Evolutionary conservation across 2,329 filamentous ascomycete species (phyloP).

Genomic region (Tolypocladium cylindrosporum): DNA sequence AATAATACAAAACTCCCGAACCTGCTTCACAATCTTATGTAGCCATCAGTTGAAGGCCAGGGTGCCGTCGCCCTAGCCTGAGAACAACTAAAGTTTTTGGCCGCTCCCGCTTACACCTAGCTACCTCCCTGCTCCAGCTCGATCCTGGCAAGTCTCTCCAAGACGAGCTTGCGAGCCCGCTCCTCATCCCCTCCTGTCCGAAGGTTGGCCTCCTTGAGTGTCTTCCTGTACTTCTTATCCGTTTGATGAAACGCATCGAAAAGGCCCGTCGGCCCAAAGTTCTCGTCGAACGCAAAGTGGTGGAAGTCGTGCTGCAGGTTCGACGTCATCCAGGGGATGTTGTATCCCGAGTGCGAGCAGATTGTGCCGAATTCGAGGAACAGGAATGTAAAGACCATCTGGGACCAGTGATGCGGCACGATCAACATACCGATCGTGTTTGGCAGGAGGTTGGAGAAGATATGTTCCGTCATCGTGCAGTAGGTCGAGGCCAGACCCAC

Average conservation of each 20-base stretch:
- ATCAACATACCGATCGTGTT: slow-evolving; percentile 22
- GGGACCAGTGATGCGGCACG: slow-evolving; percentile 8
- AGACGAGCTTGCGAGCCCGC: slow-evolving; percentile 6
- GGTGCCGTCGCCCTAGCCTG: too few species aligned
- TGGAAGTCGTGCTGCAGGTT: slow-evolving; percentile 10
- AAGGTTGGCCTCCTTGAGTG: slow-evolving; percentile 4
- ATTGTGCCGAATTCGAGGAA: slow-evolving; percentile 9
- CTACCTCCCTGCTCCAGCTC: not conserved
- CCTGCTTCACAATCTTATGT: too few species aligned
- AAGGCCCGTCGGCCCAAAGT: slow-evolving; percentile 8
- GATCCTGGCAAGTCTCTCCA: slow-evolving; percentile 6
- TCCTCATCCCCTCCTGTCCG: slow-evolving; percentile 8
- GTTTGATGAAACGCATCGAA: slow-evolving; percentile 6
- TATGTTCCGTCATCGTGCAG: slow-evolving; percentile 39
- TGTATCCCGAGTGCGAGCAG: slow-evolving; percentile 7
- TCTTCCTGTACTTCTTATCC: slow-evolving; percentile 5
- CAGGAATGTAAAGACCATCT: slow-evolving; percentile 7
- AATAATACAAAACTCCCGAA: too few species aligned
- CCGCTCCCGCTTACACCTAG: not conserved
- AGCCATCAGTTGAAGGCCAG: too few species aligned
- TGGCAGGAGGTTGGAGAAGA: slow-evolving; percentile 37
- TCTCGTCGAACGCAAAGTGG: slow-evolving; percentile 10
- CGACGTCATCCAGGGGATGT: slow-evolving; percentile 5
- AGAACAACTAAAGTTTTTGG: too few species aligned
- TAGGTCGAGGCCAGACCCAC: slow-evolving; percentile 41